phyloP scores from a whole-genome alignment of 202 grass and related monocot species.

The Schoenoplectus triqueter region DNA sequence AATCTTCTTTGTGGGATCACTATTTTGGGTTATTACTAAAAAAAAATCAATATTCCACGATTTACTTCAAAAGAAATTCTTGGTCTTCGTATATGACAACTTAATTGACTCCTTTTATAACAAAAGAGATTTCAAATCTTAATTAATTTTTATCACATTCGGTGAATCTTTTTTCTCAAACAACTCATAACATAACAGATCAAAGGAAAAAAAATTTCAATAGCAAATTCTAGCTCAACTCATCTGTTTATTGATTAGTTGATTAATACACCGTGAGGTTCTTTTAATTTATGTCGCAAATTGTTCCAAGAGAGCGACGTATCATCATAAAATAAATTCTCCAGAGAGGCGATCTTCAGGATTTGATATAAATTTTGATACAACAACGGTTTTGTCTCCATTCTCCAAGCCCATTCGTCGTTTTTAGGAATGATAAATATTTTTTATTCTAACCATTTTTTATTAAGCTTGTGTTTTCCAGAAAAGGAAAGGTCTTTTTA shows the following conservation, averaged over 20 bases:
- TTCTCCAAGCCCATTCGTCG: constrained; percentile 3
- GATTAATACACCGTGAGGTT: not conserved
- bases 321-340: constrained; percentile 1
- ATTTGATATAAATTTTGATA: constrained; percentile 5
- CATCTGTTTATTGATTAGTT: not conserved
- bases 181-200: too few species aligned
- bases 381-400: not conserved
- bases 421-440: constrained; percentile 9
- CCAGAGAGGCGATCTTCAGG: not conserved
- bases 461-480: not conserved
- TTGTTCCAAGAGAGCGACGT: not conserved
- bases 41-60: too few species aligned
- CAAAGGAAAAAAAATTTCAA: too few species aligned
- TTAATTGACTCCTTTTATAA: too few species aligned
- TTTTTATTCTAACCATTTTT: constrained; percentile 7
- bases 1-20: too few species aligned
- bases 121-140: too few species aligned
- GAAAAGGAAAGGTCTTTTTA: too few species aligned
- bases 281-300: not conserved
- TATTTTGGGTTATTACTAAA: too few species aligned
- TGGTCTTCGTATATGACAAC: too few species aligned
- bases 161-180: too few species aligned
- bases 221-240: not conserved
- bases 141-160: too few species aligned
- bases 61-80: too few species aligned